A percentile compares a stretch with the other conserved stretches of the same genome.
These are phyloP conservation scores for Phytophthora cactorum DNA, from an alignment of 352 stramenopile species.

Conservation along the genomic window DNA sequence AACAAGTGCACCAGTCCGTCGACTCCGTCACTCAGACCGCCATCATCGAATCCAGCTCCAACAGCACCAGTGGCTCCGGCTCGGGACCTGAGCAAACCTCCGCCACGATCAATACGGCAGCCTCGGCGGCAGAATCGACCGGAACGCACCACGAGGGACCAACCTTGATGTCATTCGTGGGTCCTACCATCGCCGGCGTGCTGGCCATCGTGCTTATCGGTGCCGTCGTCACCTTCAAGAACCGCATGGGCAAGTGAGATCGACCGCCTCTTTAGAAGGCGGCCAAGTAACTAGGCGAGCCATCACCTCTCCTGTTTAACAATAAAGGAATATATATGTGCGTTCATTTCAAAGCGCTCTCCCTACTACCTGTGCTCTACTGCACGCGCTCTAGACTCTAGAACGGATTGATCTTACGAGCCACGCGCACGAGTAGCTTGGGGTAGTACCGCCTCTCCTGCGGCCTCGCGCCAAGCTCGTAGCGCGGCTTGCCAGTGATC, in stretches of 20 bases:
- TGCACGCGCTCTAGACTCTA: conserved; percentile 30
- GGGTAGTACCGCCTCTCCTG: conserved; percentile 59
- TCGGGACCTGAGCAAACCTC: conserved; percentile 3
- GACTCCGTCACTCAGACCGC: conserved; percentile 4
- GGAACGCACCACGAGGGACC: conserved; percentile 23
- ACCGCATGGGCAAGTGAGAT: conserved; percentile 36
- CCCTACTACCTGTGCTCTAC: conserved; percentile 18
- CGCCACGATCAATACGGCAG: conserved; percentile 16
- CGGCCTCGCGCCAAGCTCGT: conserved; percentile 39
- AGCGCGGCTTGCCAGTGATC: conserved; percentile 36
- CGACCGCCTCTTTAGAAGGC: background rate
- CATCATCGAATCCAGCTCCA: conserved; percentile 5
- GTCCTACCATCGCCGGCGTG: conserved; percentile 49
- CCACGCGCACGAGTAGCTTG: conserved; percentile 48
- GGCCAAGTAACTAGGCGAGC: conserved; percentile 10
- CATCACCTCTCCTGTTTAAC: conserved; percentile 12
- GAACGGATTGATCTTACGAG: conserved; percentile 70
- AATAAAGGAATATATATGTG: conserved; percentile 37
- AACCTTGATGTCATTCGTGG: conserved; percentile 44
- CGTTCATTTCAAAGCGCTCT: conserved; percentile 5
- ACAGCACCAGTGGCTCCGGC: conserved; percentile 6
- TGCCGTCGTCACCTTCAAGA: conserved; percentile 61
- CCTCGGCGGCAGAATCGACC: conserved; percentile 13
- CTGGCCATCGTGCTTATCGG: conserved; percentile 66
- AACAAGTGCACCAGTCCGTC: conserved; percentile 12